These are phyloP conservation scores for Metschnikowia cerradonensis DNA, from an alignment of 805 yeast species.

Conservation along the genomic window DNA sequence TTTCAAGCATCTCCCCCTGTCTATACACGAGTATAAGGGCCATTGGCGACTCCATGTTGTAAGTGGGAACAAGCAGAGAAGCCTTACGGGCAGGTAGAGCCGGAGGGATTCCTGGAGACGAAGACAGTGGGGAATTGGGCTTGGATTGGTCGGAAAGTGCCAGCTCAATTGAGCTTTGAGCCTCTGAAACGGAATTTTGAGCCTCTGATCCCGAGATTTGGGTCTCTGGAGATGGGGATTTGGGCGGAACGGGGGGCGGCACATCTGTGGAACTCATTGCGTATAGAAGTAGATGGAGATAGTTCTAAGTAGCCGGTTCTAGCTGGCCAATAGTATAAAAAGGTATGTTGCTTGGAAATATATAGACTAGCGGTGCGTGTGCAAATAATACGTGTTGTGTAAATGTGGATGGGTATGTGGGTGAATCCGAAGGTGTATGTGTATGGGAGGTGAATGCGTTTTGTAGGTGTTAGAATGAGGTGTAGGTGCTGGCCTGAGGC, in stretches of 20 bases:
- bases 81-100: slow-evolving; percentile 11
- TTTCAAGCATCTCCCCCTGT: slow-evolving; percentile 10
- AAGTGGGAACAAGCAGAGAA: slow-evolving; percentile 3
- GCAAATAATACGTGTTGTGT: background rate
- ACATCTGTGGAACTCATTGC: background rate
- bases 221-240: background rate
- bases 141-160: background rate
- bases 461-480: background rate
- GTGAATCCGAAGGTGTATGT: background rate
- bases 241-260: slow-evolving; percentile 1
- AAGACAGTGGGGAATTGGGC: background rate
- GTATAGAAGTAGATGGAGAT: background rate
- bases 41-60: slow-evolving; percentile 8
- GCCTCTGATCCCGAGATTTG: background rate
- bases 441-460: background rate
- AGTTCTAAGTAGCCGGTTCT: background rate
- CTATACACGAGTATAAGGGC: slow-evolving; percentile 11
- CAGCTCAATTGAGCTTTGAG: background rate
- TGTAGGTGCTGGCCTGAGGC: background rate
- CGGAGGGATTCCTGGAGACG: background rate
- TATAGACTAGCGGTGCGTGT: background rate
- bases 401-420: too few relatives aligned
- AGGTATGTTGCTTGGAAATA: background rate
- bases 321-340: background rate
- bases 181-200: background rate